phyloP scores from a whole-genome alignment of 805 yeast species.

The Blastobotrys robertii region DNA sequence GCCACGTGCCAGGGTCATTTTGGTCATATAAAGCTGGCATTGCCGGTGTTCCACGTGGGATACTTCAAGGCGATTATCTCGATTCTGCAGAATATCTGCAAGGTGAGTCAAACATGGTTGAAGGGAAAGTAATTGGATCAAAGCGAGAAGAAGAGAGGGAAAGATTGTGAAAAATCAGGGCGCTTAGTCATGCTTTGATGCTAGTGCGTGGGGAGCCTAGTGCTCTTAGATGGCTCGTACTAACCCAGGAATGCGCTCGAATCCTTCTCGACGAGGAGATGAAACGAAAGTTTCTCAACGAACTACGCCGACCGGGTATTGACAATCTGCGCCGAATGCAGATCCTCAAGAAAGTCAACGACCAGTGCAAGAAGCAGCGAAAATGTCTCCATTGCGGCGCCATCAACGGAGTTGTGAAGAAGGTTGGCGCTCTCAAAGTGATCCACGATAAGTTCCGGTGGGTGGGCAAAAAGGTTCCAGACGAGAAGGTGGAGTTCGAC shows the following conservation, averaged over 20 bases:
- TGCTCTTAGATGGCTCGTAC: no score
- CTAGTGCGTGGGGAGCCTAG: no score
- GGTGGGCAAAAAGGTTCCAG: conserved; percentile 82
- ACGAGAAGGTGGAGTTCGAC: conserved; percentile 82
- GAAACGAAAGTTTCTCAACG: conserved; percentile 60
- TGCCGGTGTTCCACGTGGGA: conserved; percentile 97
- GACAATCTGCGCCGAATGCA: conserved; percentile 92
- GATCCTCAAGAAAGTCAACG: conserved; percentile 68
- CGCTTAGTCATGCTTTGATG: no score
- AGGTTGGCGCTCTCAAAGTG: conserved; percentile 92
- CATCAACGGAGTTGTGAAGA: conserved; percentile 92
- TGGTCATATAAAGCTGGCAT: conserved; percentile 85
- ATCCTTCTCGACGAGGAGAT: conserved; percentile 64
- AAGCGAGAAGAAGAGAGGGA: no score
- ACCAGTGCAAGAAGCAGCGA: conserved; percentile 93
- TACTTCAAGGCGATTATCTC: conserved; percentile 86
- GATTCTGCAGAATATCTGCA: conserved; percentile 85
- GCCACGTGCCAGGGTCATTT: conserved; percentile 98
- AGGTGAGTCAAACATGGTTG: conserved; percentile 25
- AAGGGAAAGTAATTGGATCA: no score
- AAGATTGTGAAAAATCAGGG: no score
- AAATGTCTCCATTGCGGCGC: conserved; percentile 82
- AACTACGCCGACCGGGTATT: conserved; percentile 74
- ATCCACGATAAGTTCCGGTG: conserved; percentile 94
- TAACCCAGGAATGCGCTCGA: conserved; percentile 53